Base-by-base conservation (phyloP, 2,329 filamentous ascomycete species). In the Fusarium siculi region DNA sequence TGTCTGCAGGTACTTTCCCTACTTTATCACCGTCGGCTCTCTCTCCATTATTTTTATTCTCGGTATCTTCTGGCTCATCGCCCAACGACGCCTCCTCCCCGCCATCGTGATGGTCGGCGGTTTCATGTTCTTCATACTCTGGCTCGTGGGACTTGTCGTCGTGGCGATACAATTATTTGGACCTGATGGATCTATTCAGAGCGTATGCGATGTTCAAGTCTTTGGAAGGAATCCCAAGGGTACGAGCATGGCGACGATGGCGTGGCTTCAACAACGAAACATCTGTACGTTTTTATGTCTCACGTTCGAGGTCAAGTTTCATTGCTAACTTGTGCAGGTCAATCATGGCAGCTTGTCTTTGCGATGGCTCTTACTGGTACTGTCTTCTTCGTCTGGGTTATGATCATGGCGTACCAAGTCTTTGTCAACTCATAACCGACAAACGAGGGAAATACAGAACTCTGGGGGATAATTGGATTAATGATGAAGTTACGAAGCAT, bases 1-100 rank as follows among this genome's bases (percentile, higher is more conserved):
- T 59, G 11, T 44, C 5, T 19, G 5, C 74, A 92, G 90, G 90
- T 92, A 92, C 81, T 92, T 93, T 72, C 84, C 90, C 14, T 93
- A 92, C 84, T 90, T 86, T 80, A 87, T 93, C 61, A 89, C 88
- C 25, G 87, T 90, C 61, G 82, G 82, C 32, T 77, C 84, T 25
- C 87, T 95, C 30, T 87, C 88, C 4, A 87, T 94, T 21, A 75
- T 88, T 67, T 95, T 93, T 82, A 90, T 96, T 66, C 79, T 89
- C 65, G 80, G 90, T 5, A 86, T 93, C 10, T 85, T 95, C 47
- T 89, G 84, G 80, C 85, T 93, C 34, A 91, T 92, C 73, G 86
- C 86, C 62, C 85, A 89, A 67, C 87, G 89, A 5, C 88, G 90
- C 14, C 84, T 93, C 4, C 83, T 93, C 1, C 89, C 89, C 0